These are phyloP conservation scores for Thozetella sp. DNA, from an alignment of 495 filamentous ascomycete species.

Conservation along the genomic window DNA sequence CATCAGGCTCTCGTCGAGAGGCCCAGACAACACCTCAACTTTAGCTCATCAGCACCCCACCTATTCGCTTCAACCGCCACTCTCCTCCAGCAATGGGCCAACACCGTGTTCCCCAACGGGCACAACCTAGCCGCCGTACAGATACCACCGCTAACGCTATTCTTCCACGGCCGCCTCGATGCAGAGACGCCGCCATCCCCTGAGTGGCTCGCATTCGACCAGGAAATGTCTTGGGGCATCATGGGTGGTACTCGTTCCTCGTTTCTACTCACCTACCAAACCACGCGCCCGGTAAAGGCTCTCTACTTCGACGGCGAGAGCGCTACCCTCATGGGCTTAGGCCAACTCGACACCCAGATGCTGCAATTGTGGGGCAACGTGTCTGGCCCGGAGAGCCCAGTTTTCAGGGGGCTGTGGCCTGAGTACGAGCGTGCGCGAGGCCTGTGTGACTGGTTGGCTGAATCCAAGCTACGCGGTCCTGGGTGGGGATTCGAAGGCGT, in stretches of 20 bases:
- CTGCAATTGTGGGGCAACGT: conserved; percentile 40
- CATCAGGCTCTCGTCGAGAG: not conserved
- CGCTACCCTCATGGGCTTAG: conserved; percentile 33
- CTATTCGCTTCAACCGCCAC: conserved; percentile 39
- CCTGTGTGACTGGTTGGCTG: conserved; percentile 35
- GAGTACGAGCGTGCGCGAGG: conserved; percentile 40
- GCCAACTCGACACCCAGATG: conserved; percentile 40
- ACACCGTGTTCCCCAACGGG: conserved; percentile 43
- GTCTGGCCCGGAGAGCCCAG: conserved; percentile 16
- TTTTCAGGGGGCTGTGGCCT: conserved; percentile 25
- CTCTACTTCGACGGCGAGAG: conserved; percentile 47
- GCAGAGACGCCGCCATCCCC: conserved; percentile 31
- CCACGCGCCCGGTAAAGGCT: conserved; percentile 30
- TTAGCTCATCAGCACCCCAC: conserved; percentile 32
- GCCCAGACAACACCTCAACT: conserved; percentile 22
- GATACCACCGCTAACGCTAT: conserved; percentile 35
- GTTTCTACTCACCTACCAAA: conserved; percentile 40
- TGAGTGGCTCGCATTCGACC: conserved; percentile 48
- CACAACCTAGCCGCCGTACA: conserved; percentile 37
- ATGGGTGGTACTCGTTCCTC: conserved; percentile 34
- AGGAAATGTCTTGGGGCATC: conserved; percentile 48
- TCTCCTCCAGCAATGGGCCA: conserved; percentile 41
- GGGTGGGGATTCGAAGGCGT: conserved; percentile 44
- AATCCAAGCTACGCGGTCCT: conserved; percentile 16
- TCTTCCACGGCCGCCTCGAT: conserved; percentile 41